Percentiles rank a stretch among this genome's conserved stretches.
Conservation (phyloP, 495 filamentous ascomycete genomes). For the Lasiosphaeria hispida region DNA sequence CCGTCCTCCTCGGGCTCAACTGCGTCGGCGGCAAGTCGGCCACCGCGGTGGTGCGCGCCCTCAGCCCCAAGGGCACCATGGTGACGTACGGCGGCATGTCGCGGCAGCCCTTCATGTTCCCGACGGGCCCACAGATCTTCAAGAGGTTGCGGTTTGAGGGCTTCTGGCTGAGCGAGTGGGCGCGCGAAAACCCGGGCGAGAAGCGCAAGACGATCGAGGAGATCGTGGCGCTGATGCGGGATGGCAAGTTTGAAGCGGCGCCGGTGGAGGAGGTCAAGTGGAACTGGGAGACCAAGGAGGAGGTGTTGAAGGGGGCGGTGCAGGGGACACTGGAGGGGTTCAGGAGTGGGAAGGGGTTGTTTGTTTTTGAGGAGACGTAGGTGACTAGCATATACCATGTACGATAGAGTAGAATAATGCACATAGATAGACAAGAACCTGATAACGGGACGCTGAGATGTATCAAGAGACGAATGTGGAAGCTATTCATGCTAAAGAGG, state of each 20-base stretch:
- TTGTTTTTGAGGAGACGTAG: conserved; percentile 64
- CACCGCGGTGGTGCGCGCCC: conserved; percentile 64
- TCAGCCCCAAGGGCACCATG: conserved; percentile 65
- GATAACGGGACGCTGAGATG: too few relatives aligned
- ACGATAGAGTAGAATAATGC: background rate
- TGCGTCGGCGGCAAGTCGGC: conserved; percentile 92
- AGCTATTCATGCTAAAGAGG: too few relatives aligned
- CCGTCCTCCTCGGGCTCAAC: conserved; percentile 76
- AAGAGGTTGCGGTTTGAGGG: conserved; percentile 82
- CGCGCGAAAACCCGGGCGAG: conserved; percentile 66
- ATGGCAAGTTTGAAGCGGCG: conserved; percentile 76
- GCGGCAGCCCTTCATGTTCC: conserved; percentile 73
- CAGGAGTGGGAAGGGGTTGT: conserved; percentile 82
- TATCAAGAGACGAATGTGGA: too few relatives aligned
- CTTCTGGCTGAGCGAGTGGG: conserved; percentile 94
- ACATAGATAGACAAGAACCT: background rate
- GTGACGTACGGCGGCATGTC: conserved; percentile 97
- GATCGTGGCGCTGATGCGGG: conserved; percentile 68
- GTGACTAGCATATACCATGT: background rate
- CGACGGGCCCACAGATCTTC: conserved; percentile 82
- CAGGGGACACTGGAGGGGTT: conserved; percentile 80
- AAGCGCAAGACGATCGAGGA: conserved; percentile 79
- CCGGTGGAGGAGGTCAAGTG: conserved; percentile 77
- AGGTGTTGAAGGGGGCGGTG: conserved; percentile 64
- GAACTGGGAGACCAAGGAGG: conserved; percentile 73